Conservation (phyloP, 495 filamentous ascomycete genomes). For the Corynascus novoguineensis region DNA sequence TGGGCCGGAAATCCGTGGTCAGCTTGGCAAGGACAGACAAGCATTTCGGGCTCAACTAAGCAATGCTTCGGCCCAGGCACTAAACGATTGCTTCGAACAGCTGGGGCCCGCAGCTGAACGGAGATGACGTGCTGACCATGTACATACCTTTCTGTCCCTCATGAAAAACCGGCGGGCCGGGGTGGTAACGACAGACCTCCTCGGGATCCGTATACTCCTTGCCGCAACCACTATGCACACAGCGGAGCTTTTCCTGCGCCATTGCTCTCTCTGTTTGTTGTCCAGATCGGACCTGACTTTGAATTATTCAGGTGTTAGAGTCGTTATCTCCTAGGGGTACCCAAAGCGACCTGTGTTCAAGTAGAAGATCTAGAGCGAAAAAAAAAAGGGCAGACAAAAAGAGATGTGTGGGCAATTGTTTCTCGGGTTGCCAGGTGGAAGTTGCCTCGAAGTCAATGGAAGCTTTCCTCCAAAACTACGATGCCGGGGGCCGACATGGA, state of each 20-base stretch:
- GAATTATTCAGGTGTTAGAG: background rate
- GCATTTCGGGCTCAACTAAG: too few species aligned
- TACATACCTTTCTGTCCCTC: slow-evolving; percentile 93
- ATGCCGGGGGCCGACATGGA: background rate
- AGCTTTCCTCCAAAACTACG: slow-evolving; percentile 11
- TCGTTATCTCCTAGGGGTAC: background rate
- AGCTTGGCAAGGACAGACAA: slow-evolving; percentile 13
- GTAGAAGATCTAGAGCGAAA: background rate
- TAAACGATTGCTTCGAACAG: background rate
- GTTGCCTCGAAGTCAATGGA: slow-evolving; percentile 19
- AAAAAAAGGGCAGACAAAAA: background rate
- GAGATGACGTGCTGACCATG: background rate
- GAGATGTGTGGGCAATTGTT: background rate
- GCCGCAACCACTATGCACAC: slow-evolving; percentile 91
- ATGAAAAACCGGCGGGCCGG: slow-evolving; percentile 91
- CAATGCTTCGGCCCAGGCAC: too few species aligned
- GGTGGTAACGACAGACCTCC: slow-evolving; percentile 87
- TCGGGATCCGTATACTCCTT: slow-evolving; percentile 79
- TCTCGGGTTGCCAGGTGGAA: slow-evolving; percentile 5
- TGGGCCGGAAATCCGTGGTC: slow-evolving; percentile 32
- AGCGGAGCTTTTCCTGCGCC: slow-evolving; percentile 90
- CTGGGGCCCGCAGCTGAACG: background rate
- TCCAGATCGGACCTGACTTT: background rate
- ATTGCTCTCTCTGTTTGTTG: slow-evolving; percentile 40
- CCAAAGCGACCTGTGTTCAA: background rate